phyloP scores from a whole-genome alignment of 1,284 basidiomycete species.

The Melanopsichium pennsylvanicum region DNA sequence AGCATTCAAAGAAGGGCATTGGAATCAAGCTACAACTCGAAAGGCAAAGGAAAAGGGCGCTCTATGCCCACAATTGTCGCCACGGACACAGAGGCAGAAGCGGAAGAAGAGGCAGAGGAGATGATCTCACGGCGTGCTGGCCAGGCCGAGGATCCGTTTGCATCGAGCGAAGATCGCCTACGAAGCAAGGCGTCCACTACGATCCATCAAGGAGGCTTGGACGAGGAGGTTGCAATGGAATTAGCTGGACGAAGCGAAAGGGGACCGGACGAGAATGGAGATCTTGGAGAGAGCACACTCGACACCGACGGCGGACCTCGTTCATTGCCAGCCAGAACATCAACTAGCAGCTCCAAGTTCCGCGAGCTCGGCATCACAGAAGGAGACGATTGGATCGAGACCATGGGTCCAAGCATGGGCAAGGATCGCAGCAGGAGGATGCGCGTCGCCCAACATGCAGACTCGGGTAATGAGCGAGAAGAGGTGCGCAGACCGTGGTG shows the following conservation, averaged over 20 bases:
- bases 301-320: constrained; percentile 1
- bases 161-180: constrained; percentile 18
- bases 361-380: constrained; percentile 42
- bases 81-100: constrained; percentile 46
- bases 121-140: neutral
- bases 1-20: constrained; percentile 38
- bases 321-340: constrained; percentile 17
- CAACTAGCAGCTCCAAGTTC: constrained; percentile 47
- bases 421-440: constrained; percentile 1
- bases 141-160: constrained; percentile 18
- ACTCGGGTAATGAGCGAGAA: constrained; percentile 3
- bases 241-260: constrained; percentile 9
- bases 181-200: constrained; percentile 6
- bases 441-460: constrained; percentile 11
- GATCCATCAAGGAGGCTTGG: constrained; percentile 39
- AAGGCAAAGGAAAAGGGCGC: constrained; percentile 31
- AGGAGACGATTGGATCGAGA: constrained; percentile 38
- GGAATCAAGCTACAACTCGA: constrained; percentile 20
- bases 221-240: constrained; percentile 40
- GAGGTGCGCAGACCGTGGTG: constrained; percentile 42
- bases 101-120: constrained; percentile 11
- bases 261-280: constrained; percentile 12
- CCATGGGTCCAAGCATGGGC: constrained; percentile 4
- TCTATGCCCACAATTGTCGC: constrained; percentile 49
- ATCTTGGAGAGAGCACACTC: constrained; percentile 25